A percentile compares a stretch with the other conserved stretches of the same genome.
These are phyloP conservation scores for Lycium ferocissimum DNA, from an alignment of 257 asterid species.

Conservation along the genomic window DNA sequence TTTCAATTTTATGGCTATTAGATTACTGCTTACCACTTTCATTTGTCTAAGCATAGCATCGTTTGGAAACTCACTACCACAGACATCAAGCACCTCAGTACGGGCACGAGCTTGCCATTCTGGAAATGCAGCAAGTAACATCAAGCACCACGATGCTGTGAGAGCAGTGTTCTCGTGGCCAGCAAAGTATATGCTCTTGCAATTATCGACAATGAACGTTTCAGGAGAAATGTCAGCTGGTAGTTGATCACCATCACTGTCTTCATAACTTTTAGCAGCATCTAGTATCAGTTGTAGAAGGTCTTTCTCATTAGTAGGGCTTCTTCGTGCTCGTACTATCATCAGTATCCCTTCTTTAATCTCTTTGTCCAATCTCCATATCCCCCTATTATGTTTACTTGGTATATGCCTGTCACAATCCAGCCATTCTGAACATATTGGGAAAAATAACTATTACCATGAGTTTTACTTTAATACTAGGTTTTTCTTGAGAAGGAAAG, in stretches of 20 bases:
- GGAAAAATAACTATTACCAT: background rate
- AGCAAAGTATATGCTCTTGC: conserved; percentile 78
- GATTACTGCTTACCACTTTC: conserved; percentile 58
- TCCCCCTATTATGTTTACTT: conserved; percentile 56
- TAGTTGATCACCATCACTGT: conserved; percentile 37
- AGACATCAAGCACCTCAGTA: conserved; percentile 64
- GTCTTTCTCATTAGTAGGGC: conserved; percentile 49
- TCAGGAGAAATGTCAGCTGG: conserved; percentile 49
- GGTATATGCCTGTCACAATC: conserved; percentile 66
- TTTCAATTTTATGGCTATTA: background rate
- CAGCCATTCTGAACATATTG: background rate
- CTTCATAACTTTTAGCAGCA: conserved; percentile 58
- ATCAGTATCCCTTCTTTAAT: conserved; percentile 58
- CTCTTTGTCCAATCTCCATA: conserved; percentile 66
- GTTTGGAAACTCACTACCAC: conserved; percentile 54
- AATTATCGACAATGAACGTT: conserved; percentile 67
- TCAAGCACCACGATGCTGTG: conserved; percentile 83
- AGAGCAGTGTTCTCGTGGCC: conserved; percentile 71
- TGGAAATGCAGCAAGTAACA: conserved; percentile 70
- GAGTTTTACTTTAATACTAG: background rate
- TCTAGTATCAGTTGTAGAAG: conserved; percentile 60
- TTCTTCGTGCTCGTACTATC: conserved; percentile 48
- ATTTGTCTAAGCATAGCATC: conserved; percentile 61
- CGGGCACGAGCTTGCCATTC: conserved; percentile 83
- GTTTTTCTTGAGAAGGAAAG: background rate